Percentiles rank a stretch among this genome's conserved stretches.
These are phyloP conservation scores for Oldenlandia corymbosa DNA, from an alignment of 257 asterid genomes.

Conservation along the genomic window DNA sequence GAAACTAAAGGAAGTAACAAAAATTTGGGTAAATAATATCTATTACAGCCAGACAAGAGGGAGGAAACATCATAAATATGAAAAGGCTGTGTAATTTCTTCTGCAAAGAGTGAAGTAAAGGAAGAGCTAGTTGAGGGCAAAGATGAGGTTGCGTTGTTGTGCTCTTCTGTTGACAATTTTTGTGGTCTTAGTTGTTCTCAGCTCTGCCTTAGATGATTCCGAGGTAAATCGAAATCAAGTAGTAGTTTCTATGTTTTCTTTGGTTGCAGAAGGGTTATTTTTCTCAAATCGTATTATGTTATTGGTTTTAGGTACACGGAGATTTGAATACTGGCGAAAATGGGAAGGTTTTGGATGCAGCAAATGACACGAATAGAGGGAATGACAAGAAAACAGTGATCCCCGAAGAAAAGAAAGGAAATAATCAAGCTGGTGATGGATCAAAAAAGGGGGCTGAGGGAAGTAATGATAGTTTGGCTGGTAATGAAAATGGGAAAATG, in stretches of 20 bases:
- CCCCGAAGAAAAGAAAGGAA: conserved; percentile 16
- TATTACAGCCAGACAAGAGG: background rate
- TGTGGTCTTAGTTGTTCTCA: conserved; percentile 31
- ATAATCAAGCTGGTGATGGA: conserved; percentile 12
- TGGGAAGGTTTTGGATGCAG: conserved; percentile 10
- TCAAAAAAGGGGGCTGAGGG: conserved; percentile 3
- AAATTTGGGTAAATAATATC: background rate
- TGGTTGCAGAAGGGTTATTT: background rate
- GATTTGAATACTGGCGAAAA: conserved; percentile 21
- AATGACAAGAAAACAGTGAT: conserved; percentile 30
- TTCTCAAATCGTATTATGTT: background rate
- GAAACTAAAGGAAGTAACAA: background rate
- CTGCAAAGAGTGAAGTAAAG: conserved; percentile 10
- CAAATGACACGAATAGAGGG: conserved; percentile 21
- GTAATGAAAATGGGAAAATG: background rate
- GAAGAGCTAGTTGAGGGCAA: background rate
- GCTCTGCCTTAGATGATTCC: conserved; percentile 34
- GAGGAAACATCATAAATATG: background rate
- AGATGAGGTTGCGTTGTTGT: conserved; percentile 35
- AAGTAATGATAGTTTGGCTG: background rate
- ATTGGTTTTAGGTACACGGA: conserved; percentile 11
- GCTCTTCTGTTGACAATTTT: conserved; percentile 28
- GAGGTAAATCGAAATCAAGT: conserved; percentile 37
- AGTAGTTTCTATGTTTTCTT: background rate
- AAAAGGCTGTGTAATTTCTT: background rate